Evolutionary conservation across 179 eudicot species (phyloP).

Genomic region (Actinidia chinensis): DNA sequence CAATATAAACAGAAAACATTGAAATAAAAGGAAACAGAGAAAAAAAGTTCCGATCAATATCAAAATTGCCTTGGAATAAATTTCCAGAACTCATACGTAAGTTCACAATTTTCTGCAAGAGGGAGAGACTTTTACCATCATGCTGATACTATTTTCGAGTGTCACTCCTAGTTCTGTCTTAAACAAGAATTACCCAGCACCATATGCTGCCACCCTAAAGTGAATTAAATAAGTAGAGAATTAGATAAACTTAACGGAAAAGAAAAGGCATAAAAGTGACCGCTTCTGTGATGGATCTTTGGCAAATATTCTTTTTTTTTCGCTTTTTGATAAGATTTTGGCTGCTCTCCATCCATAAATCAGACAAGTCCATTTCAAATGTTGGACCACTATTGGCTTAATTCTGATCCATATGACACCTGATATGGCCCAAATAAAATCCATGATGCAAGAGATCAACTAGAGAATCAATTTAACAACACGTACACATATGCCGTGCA

Average conservation of each 20-base stretch:
- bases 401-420: conserved; percentile 97
- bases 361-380: conserved; percentile 95
- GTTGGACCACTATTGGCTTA: conserved; percentile 96
- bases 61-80: background rate
- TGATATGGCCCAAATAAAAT: conserved; percentile 23
- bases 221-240: conserved; percentile 21
- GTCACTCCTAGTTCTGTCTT: conserved; percentile 84
- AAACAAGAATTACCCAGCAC: conserved; percentile 87
- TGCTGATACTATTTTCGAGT: conserved; percentile 80
- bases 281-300: conserved; percentile 94
- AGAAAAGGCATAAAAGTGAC: conserved; percentile 22
- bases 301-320: conserved; percentile 57
- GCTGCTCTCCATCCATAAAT: conserved; percentile 80
- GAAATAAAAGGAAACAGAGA: background rate
- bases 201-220: conserved; percentile 97
- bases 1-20: background rate
- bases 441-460: conserved; percentile 14
- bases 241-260: background rate
- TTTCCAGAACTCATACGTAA: background rate
- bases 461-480: background rate
- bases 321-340: conserved; percentile 82
- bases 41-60: background rate
- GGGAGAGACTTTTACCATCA: conserved; percentile 61
- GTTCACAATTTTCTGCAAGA: background rate
- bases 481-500: background rate